phyloP scores from a whole-genome alignment of 345 rosid genomes.

The Pseudoturritis turrita region DNA sequence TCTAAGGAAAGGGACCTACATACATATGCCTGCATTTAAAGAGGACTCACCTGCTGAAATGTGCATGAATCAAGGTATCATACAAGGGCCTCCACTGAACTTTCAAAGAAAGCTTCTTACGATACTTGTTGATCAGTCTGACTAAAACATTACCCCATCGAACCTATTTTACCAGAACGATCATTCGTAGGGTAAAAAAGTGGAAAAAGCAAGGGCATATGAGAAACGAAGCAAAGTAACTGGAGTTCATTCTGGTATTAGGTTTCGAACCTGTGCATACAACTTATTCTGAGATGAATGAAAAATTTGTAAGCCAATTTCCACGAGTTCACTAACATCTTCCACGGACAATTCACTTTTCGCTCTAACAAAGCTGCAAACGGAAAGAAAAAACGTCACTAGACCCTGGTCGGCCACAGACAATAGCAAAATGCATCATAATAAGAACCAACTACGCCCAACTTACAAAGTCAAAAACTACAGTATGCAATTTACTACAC shows the following conservation, averaged over 20 bases:
- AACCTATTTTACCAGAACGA: conserved; percentile 50
- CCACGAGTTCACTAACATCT: conserved; percentile 65
- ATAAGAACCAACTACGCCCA: conserved; percentile 4
- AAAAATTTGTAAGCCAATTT: conserved; percentile 71
- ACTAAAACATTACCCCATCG: conserved; percentile 91
- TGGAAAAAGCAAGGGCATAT: background rate
- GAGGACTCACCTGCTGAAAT: conserved; percentile 70
- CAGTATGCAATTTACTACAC: background rate
- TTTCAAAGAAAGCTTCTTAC: conserved; percentile 68
- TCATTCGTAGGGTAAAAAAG: conserved; percentile 8
- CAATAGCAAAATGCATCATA: conserved; percentile 3
- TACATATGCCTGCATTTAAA: background rate
- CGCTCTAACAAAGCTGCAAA: conserved; percentile 77
- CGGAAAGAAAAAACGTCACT: background rate
- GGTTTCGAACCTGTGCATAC: conserved; percentile 65
- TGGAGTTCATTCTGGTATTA: conserved; percentile 4
- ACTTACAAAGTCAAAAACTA: background rate
- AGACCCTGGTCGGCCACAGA: background rate
- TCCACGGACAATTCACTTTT: conserved; percentile 80
- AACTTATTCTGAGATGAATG: conserved; percentile 65
- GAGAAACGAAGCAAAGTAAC: conserved; percentile 4
- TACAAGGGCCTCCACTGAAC: conserved; percentile 90
- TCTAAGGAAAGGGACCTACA: background rate
- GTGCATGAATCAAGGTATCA: conserved; percentile 79
- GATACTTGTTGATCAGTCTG: conserved; percentile 70